Conservation (phyloP, 192 early-diverging fungal genomes). For the Coemansia sp. region DNA sequence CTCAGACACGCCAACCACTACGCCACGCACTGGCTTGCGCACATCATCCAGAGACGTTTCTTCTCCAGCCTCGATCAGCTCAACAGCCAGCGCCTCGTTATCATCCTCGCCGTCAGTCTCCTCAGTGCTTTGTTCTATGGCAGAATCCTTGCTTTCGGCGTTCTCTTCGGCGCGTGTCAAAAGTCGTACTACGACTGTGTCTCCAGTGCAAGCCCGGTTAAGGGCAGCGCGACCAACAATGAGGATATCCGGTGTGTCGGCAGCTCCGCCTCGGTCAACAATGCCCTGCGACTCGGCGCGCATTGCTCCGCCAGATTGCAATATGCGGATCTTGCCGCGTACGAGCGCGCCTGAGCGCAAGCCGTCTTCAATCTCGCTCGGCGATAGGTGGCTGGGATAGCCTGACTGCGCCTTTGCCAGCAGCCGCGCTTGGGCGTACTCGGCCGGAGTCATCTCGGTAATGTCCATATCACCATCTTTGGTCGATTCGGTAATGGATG, state of each 20-base stretch:
- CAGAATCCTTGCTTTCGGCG: neutral
- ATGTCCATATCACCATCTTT: constrained; percentile 57
- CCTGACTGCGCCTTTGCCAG: constrained; percentile 22
- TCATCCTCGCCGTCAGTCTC: constrained; percentile 1
- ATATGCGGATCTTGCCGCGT: constrained; percentile 40
- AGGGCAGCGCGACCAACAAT: constrained; percentile 61
- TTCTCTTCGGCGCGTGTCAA: constrained; percentile 27
- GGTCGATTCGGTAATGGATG: constrained; percentile 58
- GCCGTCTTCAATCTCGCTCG: constrained; percentile 37
- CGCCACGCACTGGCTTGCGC: constrained; percentile 20
- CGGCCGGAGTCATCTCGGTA: constrained; percentile 27
- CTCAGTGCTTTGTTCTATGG: neutral
- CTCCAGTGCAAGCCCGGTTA: constrained; percentile 61
- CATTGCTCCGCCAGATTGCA: constrained; percentile 6
- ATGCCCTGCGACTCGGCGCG: constrained; percentile 28
- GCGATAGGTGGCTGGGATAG: constrained; percentile 22
- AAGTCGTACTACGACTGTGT: constrained; percentile 66
- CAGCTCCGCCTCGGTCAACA: constrained; percentile 25
- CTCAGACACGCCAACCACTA: constrained; percentile 64
- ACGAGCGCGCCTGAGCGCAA: constrained; percentile 43
- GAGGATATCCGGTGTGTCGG: constrained; percentile 59
- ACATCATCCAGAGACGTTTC: constrained; percentile 20
- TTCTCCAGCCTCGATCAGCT: constrained; percentile 34
- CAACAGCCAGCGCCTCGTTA: constrained; percentile 13
- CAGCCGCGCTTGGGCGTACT: constrained; percentile 41